These are phyloP conservation scores for Gelatoporia subvermispora DNA, from an alignment of 768 basidiomycete genomes.

Conservation along the genomic window DNA sequence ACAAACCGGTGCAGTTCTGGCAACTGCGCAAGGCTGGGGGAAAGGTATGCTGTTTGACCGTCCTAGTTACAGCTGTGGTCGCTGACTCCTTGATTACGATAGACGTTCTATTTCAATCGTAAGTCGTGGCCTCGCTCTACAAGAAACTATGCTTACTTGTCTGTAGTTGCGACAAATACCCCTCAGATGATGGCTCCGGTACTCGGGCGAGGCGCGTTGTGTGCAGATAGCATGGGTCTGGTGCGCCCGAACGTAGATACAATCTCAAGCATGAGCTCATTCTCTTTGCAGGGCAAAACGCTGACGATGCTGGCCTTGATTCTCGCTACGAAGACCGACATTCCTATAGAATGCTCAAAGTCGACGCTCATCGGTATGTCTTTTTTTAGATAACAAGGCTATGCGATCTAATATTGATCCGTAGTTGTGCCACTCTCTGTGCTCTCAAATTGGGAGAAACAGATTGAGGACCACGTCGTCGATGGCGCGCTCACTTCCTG, in stretches of 20 bases:
- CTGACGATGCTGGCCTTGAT: constrained; percentile 82
- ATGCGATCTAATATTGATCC: not conserved
- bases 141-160: not conserved
- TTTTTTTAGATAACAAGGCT: not conserved
- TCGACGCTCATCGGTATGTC: constrained; percentile 74
- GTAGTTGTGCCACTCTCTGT: constrained; percentile 80
- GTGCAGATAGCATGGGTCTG: constrained; percentile 87
- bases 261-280: too few species aligned
- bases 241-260: constrained; percentile 28
- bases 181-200: constrained; percentile 60
- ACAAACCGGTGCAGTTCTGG: constrained; percentile 89
- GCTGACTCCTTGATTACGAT: not conserved
- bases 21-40: constrained; percentile 51
- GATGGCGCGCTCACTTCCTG: constrained; percentile 47
- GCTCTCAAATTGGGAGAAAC: constrained; percentile 85
- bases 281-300: constrained; percentile 71
- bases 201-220: constrained; percentile 81
- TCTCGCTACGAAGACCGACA: constrained; percentile 68
- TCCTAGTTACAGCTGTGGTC: not conserved
- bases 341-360: constrained; percentile 50
- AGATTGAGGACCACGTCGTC: constrained; percentile 68
- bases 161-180: constrained; percentile 72
- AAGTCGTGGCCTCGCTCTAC: not conserved
- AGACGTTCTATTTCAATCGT: constrained; percentile 38
- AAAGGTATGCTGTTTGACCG: constrained; percentile 38